Conservation (phyloP, 352 stramenopile species). For the Blastocystis sp. region DNA sequence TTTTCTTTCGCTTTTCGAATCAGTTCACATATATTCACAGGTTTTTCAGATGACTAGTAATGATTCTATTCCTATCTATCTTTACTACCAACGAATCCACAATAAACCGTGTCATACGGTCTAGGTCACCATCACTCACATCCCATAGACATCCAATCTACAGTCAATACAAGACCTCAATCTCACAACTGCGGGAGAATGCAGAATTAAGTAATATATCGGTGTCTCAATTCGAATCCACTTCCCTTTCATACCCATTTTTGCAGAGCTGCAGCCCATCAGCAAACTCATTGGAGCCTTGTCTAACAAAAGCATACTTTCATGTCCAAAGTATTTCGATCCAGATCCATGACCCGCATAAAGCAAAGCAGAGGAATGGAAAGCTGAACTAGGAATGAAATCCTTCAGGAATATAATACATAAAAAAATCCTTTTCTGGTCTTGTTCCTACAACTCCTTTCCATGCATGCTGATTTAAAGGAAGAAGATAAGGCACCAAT, state of each 20-base stretch:
- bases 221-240: not conserved
- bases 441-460: not conserved
- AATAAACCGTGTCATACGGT: constrained; percentile 13
- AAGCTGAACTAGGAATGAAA: not conserved
- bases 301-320: not conserved
- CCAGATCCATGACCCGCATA: constrained; percentile 43
- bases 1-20: not conserved
- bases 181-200: not conserved
- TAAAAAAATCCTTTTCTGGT: not conserved
- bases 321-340: constrained; percentile 12
- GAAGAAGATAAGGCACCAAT: not conserved
- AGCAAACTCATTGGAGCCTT: not conserved
- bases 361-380: not conserved
- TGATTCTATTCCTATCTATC: not conserved
- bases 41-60: not conserved
- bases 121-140: constrained; percentile 50
- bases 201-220: not conserved
- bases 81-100: not conserved
- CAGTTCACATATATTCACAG: not conserved
- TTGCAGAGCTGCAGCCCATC: constrained; percentile 14
- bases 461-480: not conserved
- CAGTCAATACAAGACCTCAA: not conserved
- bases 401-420: not conserved
- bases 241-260: not conserved
- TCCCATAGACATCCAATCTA: constrained; percentile 47